Percentiles rank a stretch among this genome's conserved stretches.
These are phyloP conservation scores for Baorangia bicolor DNA, from an alignment of 768 basidiomycete genomes.

Conservation along the genomic window DNA sequence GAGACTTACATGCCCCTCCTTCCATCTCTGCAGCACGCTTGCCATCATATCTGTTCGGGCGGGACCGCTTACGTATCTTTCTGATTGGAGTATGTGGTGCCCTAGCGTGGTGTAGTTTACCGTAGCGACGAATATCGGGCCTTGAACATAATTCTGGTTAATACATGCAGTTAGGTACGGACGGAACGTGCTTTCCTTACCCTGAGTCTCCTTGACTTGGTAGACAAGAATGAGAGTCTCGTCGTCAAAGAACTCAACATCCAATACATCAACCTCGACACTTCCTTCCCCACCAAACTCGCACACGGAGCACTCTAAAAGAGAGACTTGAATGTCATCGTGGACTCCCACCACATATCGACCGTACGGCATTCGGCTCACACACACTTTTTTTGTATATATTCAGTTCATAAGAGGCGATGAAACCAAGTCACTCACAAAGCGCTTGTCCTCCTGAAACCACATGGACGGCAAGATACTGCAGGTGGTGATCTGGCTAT, in stretches of 20 bases:
- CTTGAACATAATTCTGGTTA: constrained; percentile 41
- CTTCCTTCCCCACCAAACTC: constrained; percentile 33
- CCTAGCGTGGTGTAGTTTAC: constrained; percentile 59
- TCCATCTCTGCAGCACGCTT: constrained; percentile 54
- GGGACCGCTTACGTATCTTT: constrained; percentile 50
- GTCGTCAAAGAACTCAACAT: constrained; percentile 80
- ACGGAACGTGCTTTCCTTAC: constrained; percentile 40
- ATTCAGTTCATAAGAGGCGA: constrained; percentile 31
- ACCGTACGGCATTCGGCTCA: constrained; percentile 53
- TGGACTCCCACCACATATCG: constrained; percentile 38
- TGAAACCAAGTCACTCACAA: constrained; percentile 42
- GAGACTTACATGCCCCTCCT: constrained; percentile 61
- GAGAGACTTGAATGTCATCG: constrained; percentile 42
- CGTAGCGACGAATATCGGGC: constrained; percentile 58
- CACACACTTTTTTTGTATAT: constrained; percentile 49
- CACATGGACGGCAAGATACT: constrained; percentile 53
- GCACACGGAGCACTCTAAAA: constrained; percentile 49
- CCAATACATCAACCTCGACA: constrained; percentile 53
- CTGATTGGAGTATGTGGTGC: constrained; percentile 52
- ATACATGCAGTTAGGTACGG: constrained; percentile 14
- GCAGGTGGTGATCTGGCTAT: constrained; percentile 45
- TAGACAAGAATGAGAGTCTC: constrained; percentile 64
- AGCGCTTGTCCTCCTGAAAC: constrained; percentile 40
- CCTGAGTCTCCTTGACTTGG: constrained; percentile 44
- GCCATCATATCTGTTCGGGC: constrained; percentile 67